phyloP scores from a whole-genome alignment of 352 stramenopile species.

The Globisporangium cystogenes region DNA sequence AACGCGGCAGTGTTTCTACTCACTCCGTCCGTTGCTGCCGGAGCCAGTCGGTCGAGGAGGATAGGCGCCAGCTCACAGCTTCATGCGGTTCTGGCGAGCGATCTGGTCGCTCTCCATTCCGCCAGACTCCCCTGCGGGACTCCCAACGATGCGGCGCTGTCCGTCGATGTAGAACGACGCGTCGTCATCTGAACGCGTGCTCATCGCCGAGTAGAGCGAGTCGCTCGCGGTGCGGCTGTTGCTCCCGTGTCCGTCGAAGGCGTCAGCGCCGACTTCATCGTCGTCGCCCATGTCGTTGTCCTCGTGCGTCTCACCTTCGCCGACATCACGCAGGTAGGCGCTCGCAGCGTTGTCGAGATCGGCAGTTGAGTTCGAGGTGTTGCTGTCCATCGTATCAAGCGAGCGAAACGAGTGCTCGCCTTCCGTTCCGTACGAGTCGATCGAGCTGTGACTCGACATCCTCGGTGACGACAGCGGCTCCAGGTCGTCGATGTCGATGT shows the following conservation, averaged over 20 bases:
- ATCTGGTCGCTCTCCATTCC: not conserved
- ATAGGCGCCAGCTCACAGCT: constrained; percentile 5
- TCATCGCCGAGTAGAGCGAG: constrained; percentile 55
- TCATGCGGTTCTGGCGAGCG: constrained; percentile 9
- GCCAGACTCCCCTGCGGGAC: not conserved
- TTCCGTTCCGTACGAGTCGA: constrained; percentile 11
- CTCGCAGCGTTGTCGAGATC: constrained; percentile 17
- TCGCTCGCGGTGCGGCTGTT: constrained; percentile 23
- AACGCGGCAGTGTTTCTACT: not conserved
- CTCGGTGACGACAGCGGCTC: constrained; percentile 7
- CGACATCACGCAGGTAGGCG: constrained; percentile 25
- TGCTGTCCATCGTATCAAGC: constrained; percentile 4
- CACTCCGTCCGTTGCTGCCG: not conserved
- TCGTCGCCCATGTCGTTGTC: constrained; percentile 27
- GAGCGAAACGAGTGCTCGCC: constrained; percentile 12
- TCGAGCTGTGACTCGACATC: constrained; percentile 1
- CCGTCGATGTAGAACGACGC: constrained; percentile 45
- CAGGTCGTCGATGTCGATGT: constrained; percentile 11
- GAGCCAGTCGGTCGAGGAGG: not conserved
- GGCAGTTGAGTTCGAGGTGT: constrained; percentile 15
- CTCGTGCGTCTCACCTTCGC: constrained; percentile 6
- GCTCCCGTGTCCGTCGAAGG: constrained; percentile 19
- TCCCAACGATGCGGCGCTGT: constrained; percentile 13
- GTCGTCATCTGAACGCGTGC: constrained; percentile 56
- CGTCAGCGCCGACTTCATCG: constrained; percentile 22